Percentiles rank a stretch among this genome's conserved stretches.
phyloP scores from a whole-genome alignment of 2,329 filamentous ascomycete genomes.

The Cordyceps javanica region DNA sequence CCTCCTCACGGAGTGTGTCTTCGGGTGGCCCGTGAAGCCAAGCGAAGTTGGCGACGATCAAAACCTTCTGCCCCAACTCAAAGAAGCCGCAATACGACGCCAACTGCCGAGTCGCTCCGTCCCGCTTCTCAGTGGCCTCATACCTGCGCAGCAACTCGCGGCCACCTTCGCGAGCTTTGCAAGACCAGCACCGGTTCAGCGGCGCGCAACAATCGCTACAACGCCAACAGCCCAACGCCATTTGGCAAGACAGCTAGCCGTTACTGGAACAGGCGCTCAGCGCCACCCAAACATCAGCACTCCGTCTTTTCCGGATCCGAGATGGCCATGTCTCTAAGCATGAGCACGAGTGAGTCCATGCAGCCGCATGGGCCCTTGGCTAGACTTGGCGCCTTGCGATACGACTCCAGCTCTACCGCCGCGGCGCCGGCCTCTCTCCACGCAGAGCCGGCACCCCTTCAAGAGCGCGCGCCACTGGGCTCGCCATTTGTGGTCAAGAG shows the following conservation, averaged over 20 bases:
- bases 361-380: slow-evolving; percentile 56
- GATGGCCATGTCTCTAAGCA: slow-evolving; percentile 55
- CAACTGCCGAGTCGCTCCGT: slow-evolving; percentile 40
- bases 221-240: slow-evolving; percentile 49
- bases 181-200: slow-evolving; percentile 44
- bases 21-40: slow-evolving; percentile 60
- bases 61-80: slow-evolving; percentile 29
- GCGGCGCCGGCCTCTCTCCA: slow-evolving; percentile 19
- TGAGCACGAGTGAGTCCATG: slow-evolving; percentile 61
- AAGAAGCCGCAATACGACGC: slow-evolving; percentile 48
- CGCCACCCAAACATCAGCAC: slow-evolving; percentile 29
- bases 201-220: slow-evolving; percentile 38
- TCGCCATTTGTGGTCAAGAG: slow-evolving; percentile 53
- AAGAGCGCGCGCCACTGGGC: slow-evolving; percentile 36
- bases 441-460: slow-evolving; percentile 16
- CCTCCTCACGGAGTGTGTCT: slow-evolving; percentile 59
- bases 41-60: slow-evolving; percentile 60
- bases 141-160: slow-evolving; percentile 55
- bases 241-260: slow-evolving; percentile 46
- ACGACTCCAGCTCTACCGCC: slow-evolving; percentile 10
- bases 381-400: slow-evolving; percentile 40
- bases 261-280: slow-evolving; percentile 42
- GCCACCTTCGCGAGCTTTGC: slow-evolving; percentile 57
- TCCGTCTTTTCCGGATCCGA: slow-evolving; percentile 54
- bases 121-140: slow-evolving; percentile 58